These are phyloP conservation scores for Calonectria henricotiae DNA, from an alignment of 2,329 filamentous ascomycete genomes.

Conservation along the genomic window DNA sequence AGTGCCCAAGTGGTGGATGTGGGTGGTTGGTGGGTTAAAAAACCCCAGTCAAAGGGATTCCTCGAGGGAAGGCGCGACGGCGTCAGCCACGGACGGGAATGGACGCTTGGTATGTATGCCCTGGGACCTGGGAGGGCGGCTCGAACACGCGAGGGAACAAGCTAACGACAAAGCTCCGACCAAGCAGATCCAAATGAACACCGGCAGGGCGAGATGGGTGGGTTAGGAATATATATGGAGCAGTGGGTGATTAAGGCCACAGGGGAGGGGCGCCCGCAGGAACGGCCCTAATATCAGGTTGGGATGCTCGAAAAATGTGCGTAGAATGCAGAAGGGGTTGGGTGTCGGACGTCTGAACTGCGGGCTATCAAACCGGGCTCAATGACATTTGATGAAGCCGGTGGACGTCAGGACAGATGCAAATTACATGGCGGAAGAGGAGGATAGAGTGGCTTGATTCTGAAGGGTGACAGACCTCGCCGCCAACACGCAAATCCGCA, in stretches of 20 bases:
- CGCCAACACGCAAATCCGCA: neutral
- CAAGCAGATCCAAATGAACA: neutral
- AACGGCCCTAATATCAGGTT: neutral
- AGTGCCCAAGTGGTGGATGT: no score
- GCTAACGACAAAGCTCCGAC: neutral
- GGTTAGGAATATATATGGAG: slow-evolving; percentile 11
- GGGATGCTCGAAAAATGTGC: neutral
- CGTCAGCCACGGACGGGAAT: neutral
- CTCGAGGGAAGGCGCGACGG: neutral
- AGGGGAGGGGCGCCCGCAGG: slow-evolving; percentile 14
- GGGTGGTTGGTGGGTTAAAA: neutral
- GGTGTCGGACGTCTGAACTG: neutral
- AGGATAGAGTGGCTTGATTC: neutral
- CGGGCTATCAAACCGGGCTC: neutral
- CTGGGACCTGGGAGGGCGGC: neutral
- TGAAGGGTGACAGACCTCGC: neutral
- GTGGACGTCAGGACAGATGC: no score
- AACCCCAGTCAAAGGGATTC: neutral
- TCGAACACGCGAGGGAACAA: neutral
- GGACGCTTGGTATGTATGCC: neutral
- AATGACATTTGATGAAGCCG: neutral
- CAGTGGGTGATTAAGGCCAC: slow-evolving; percentile 5
- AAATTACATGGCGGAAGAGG: neutral
- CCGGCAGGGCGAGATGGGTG: neutral
- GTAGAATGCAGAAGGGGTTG: neutral